Conservation (phyloP, 768 basidiomycete species). For the Mycena crocata region DNA sequence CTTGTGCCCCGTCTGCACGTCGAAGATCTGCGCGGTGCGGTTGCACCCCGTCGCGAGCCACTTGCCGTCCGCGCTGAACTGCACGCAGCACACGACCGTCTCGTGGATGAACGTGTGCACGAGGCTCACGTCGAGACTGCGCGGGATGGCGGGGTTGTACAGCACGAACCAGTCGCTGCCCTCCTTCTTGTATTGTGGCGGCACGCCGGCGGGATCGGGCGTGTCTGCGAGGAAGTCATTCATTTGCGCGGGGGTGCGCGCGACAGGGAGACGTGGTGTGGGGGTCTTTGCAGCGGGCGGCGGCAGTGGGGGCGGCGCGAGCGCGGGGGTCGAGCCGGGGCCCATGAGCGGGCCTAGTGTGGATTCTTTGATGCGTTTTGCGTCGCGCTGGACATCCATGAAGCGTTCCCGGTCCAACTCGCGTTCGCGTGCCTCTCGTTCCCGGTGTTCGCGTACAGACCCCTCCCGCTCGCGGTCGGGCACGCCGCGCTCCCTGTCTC, state of each 20-base stretch:
- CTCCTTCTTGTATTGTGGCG: constrained; percentile 29
- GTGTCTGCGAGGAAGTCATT: constrained; percentile 28
- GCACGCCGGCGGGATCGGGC: constrained; percentile 19
- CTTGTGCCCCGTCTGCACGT: constrained; percentile 88
- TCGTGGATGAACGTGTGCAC: constrained; percentile 30
- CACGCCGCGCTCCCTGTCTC: constrained; percentile 37
- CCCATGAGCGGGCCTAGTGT: constrained; percentile 40
- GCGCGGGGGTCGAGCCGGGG: constrained; percentile 26
- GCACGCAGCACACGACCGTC: constrained; percentile 85
- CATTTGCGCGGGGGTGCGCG: constrained; percentile 12
- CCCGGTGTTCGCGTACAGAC: constrained; percentile 18
- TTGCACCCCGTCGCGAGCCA: constrained; percentile 94
- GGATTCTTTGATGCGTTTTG: constrained; percentile 68
- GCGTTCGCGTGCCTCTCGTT: constrained; percentile 22
- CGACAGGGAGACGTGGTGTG: constrained; percentile 20
- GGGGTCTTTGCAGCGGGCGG: constrained; percentile 12
- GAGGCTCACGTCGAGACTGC: constrained; percentile 26
- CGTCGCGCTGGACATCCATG: constrained; percentile 58
- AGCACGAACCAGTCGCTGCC: constrained; percentile 29
- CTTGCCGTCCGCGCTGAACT: constrained; percentile 94
- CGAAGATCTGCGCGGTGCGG: constrained; percentile 94
- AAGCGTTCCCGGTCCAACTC: constrained; percentile 49
- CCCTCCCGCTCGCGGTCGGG: constrained; percentile 52
- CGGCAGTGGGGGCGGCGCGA: constrained; percentile 18
- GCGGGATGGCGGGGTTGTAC: constrained; percentile 22